Percentiles rank a stretch among this genome's conserved stretches.
Evolutionary conservation across 75 land plant genomes (phyloP).

Genomic region (Cryptomeria japonica): DNA sequence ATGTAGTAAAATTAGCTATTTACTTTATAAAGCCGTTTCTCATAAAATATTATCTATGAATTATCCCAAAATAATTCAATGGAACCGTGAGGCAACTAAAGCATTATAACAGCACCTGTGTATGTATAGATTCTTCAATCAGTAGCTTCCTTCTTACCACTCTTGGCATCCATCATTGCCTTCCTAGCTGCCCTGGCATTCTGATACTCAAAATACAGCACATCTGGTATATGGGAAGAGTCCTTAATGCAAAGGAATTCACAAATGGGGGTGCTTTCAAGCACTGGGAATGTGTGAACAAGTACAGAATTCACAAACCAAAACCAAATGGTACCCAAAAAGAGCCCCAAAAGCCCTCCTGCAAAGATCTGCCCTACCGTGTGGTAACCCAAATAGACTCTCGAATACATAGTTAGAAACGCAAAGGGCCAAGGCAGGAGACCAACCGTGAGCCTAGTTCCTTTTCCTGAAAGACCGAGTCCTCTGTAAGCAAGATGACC

Average conservation of each 20-base stretch:
- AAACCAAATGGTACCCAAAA: slow-evolving; percentile 74
- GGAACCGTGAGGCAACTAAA: neutral
- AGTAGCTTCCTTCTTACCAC: slow-evolving; percentile 12
- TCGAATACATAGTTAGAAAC: slow-evolving; percentile 75
- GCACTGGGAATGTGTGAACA: slow-evolving; percentile 46
- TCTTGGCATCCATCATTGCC: slow-evolving; percentile 17
- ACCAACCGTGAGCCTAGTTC: slow-evolving; percentile 16
- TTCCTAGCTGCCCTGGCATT: slow-evolving; percentile 78
- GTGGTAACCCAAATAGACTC: slow-evolving; percentile 96
- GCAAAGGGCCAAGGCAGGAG: slow-evolving; percentile 69
- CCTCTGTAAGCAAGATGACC: slow-evolving; percentile 40
- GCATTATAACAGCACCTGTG: neutral
- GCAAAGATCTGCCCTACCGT: slow-evolving; percentile 80
- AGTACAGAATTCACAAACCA: slow-evolving; percentile 61
- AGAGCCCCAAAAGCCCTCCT: slow-evolving; percentile 63
- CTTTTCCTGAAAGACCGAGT: slow-evolving; percentile 20
- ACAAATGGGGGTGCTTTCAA: slow-evolving; percentile 72
- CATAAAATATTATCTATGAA: neutral
- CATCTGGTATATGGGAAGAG: slow-evolving; percentile 80
- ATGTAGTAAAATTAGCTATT: neutral
- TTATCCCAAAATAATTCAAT: neutral
- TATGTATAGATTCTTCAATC: slow-evolving; percentile 11
- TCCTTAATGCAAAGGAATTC: slow-evolving; percentile 79
- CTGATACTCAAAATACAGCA: slow-evolving; percentile 85
- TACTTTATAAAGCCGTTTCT: neutral